Conservation (phyloP, 2,329 filamentous ascomycete species). For the Fusarium illudens region DNA sequence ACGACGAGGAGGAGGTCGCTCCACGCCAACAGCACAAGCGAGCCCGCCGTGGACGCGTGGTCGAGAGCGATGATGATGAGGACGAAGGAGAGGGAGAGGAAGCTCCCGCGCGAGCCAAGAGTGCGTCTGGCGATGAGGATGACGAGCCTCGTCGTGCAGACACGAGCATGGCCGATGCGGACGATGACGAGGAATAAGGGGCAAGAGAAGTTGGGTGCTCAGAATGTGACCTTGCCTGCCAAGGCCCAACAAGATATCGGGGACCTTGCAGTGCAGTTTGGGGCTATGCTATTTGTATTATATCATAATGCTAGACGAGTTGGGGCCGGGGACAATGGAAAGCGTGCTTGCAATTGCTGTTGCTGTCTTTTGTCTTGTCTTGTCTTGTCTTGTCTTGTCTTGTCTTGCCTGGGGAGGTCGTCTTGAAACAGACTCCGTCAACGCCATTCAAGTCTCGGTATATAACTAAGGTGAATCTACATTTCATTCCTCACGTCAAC, state of each 20-base stretch:
- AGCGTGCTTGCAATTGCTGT: constrained; percentile 31
- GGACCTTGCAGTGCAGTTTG: constrained; percentile 1
- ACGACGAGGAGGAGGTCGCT: constrained; percentile 59
- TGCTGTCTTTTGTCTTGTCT: constrained; percentile 2
- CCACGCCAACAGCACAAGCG: constrained; percentile 56
- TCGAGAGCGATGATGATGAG: constrained; percentile 65
- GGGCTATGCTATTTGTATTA: constrained; percentile 22
- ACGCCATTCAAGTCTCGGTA: constrained; percentile 5
- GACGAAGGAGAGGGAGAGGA: constrained; percentile 44
- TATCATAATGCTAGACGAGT: constrained; percentile 34
- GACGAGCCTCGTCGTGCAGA: constrained; percentile 44
- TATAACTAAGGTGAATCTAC: constrained; percentile 14
- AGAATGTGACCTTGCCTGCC: constrained; percentile 27
- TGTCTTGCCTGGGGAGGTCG: not conserved
- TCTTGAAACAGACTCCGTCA: not conserved
- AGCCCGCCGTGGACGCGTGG: constrained; percentile 59
- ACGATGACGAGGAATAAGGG: constrained; percentile 44
- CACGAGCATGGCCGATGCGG: constrained; percentile 53
- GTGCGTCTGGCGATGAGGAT: constrained; percentile 37
- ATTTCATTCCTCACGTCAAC: constrained; percentile 3
- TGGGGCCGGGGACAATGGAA: constrained; percentile 27
- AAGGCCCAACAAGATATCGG: constrained; percentile 6
- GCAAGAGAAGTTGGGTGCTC: constrained; percentile 1
- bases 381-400: constrained; percentile 2
- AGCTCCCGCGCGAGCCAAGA: constrained; percentile 25